Base-by-base conservation (phyloP, 106 monocot species). In the Gastrodia elata region DNA sequence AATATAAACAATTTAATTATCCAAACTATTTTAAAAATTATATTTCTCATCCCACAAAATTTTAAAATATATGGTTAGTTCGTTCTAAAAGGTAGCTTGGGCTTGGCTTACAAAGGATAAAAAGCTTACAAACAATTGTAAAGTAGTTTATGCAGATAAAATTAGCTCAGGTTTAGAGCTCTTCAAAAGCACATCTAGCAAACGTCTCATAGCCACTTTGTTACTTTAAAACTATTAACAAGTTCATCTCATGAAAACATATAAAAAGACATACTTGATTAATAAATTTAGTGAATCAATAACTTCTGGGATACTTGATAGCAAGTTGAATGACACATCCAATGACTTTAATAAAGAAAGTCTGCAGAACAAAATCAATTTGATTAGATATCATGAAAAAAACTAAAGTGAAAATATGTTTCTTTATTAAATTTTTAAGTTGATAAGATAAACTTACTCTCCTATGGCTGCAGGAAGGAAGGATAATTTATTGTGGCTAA, bases 401-500 rank as follows among this genome's bases (percentile, higher is more conserved):
- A 40, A 25, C 64, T 73, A 43, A 55, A 8, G 7, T 76, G 8
- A 43, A 59, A 71, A n/a, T 46, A 55, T 14, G 9, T 41, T 35
- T 1, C 33, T 18, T 74, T 58, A 18, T 36, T 28, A 5, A 71
- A 67, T 11, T 35, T 20, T 67, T 67, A 35, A 67, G 22, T 38
- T 38, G 10, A 8, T 32, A 18, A 71, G 10, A 57, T 70, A 68
- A 4, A 80, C 97, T 76, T 85, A 97, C 97, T 90, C 86, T 81
- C 97, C 92, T 67, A 97, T 83, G 36, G 97, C 90, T 55, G 76
- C 72, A 14, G 97, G 97, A 71, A 93, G 84, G 70, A 35, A 76
- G 30, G 87, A 83, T 52, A 97, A 78, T 39, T 80, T 97, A 71
- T 97, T 97, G 79, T 97, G 93, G 77, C 93, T 97, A 39, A 97